phyloP scores from a whole-genome alignment of 2,329 filamentous ascomycete species.

The Pseudogymnoascus verrucosus region DNA sequence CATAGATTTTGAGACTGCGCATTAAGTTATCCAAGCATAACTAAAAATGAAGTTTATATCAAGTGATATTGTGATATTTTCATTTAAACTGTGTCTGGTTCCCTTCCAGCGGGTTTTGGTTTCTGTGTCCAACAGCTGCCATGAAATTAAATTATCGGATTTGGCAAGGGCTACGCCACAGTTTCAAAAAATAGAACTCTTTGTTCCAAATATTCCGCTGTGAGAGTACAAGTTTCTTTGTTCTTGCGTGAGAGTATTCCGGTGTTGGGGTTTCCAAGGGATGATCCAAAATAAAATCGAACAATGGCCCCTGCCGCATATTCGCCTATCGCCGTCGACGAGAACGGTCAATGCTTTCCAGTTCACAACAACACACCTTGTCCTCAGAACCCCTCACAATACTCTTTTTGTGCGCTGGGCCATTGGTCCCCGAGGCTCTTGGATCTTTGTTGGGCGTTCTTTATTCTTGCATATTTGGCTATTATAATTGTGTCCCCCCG shows the following conservation, averaged over 20 bases:
- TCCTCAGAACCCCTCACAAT: neutral
- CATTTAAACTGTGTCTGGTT: neutral
- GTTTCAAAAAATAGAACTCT: neutral
- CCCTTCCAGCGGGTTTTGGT: neutral
- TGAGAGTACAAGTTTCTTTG: neutral
- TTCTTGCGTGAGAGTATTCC: neutral
- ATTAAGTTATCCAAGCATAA: neutral
- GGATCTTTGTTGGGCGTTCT: neutral
- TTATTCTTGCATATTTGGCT: slow-evolving; percentile 1
- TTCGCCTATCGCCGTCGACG: neutral
- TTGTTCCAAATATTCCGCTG: neutral
- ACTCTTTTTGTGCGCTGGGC: neutral
- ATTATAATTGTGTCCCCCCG: neutral
- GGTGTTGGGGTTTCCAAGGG: neutral
- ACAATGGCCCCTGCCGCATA: slow-evolving; percentile 1
- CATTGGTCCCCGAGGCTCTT: neutral
- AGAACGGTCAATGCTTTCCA: neutral
- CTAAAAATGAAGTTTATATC: neutral
- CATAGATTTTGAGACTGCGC: neutral
- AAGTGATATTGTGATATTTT: too few relatives aligned
- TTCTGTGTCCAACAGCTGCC: neutral
- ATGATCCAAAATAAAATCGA: neutral
- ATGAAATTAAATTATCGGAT: neutral
- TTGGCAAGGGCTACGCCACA: neutral
- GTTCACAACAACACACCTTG: neutral